phyloP scores from a whole-genome alignment of 176 grass and related monocot genomes.

The Avena insularis region DNA sequence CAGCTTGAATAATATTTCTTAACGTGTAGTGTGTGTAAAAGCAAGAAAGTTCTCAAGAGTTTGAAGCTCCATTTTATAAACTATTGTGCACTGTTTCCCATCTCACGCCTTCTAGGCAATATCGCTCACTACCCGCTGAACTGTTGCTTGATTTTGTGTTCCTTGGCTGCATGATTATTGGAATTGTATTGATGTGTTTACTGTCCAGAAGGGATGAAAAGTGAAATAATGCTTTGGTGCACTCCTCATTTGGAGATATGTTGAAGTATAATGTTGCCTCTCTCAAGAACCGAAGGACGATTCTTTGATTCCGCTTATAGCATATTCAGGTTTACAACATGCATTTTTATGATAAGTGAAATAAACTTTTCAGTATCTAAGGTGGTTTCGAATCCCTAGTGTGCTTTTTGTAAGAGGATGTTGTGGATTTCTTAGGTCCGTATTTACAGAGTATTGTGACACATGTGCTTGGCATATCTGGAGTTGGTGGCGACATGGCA shows the following conservation, averaged over 20 bases:
- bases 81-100: too few species aligned
- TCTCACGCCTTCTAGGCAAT: too few species aligned
- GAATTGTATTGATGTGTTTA: conserved; percentile 92
- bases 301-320: conserved; percentile 86
- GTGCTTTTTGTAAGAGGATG: conserved; percentile 23
- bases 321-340: conserved; percentile 96
- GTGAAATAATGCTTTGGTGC: conserved; percentile 38
- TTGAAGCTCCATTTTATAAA: too few species aligned
- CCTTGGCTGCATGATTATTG: conserved; percentile 87
- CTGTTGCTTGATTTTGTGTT: conserved; percentile 77
- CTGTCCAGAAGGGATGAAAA: conserved; percentile 84
- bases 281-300: conserved; percentile 79
- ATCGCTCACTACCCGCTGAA: too few species aligned
- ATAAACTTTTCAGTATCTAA: conserved; percentile 10
- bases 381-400: conserved; percentile 23
- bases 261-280: conserved; percentile 75
- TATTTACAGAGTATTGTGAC: conserved; percentile 92
- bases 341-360: conserved; percentile 89
- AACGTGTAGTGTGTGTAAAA: too few species aligned
- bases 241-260: conserved; percentile 64
- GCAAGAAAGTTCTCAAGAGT: too few species aligned
- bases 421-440: conserved; percentile 59
- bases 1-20: too few species aligned
- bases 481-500: conserved; percentile 95
- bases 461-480: conserved; percentile 89